These are phyloP conservation scores for Vaccinium macrocarpon DNA, from an alignment of 148 eudicot genomes.

Conservation along the genomic window DNA sequence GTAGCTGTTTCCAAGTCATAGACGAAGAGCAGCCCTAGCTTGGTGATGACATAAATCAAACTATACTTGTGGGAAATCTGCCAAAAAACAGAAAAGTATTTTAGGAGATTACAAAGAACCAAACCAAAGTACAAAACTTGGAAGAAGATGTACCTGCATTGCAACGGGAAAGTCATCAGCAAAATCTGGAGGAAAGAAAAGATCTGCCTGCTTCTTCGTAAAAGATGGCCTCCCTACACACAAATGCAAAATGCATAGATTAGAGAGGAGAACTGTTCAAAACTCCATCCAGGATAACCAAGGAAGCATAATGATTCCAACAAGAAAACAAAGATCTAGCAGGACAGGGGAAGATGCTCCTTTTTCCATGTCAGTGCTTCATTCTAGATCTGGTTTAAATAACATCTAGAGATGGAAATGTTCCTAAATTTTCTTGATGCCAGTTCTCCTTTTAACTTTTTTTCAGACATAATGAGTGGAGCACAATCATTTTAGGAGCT, in stretches of 20 bases:
- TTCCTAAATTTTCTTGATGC: background rate
- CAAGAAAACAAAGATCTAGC: background rate
- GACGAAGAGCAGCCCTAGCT: constrained; percentile 94
- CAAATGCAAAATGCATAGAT: background rate
- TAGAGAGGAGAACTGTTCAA: background rate
- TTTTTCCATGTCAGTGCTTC: background rate
- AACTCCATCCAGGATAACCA: constrained; percentile 12
- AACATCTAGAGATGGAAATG: background rate
- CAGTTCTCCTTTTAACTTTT: background rate
- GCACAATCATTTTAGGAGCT: background rate
- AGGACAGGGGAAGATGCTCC: background rate
- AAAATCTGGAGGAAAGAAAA: constrained; percentile 98
- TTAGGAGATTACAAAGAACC: background rate
- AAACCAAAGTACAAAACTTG: background rate
- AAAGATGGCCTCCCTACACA: constrained; percentile 81
- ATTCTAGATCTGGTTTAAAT: background rate
- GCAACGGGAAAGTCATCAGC: constrained; percentile 95
- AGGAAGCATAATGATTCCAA: constrained; percentile 4
- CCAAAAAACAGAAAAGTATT: constrained; percentile 17
- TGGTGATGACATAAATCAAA: constrained; percentile 86
- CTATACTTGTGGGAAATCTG: constrained; percentile 92
- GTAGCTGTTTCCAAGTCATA: constrained; percentile 95
- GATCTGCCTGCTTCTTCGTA: constrained; percentile 93
- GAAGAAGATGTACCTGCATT: constrained; percentile 70
- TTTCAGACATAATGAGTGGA: background rate